Percentiles rank a stretch among this genome's conserved stretches.
These are phyloP conservation scores for Crithidia expoeki DNA, from an alignment of 208 protist species.

Conservation along the genomic window DNA sequence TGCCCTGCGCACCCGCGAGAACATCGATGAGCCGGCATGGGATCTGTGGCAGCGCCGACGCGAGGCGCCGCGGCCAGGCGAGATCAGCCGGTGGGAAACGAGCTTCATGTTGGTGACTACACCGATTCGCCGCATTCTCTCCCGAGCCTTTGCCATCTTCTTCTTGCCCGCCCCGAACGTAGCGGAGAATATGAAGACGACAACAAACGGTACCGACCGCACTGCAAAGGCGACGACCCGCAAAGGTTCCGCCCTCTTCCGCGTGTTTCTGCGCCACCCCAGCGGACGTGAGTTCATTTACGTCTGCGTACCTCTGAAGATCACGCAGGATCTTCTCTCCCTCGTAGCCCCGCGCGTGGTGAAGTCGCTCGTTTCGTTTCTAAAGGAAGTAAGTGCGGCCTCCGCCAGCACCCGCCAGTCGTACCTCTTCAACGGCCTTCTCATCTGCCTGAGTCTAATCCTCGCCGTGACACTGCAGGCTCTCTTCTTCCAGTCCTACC, in stretches of 20 bases:
- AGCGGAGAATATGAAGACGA: background rate
- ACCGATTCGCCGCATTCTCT: slow-evolving; percentile 42
- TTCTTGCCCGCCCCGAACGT: slow-evolving; percentile 37
- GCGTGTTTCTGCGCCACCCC: slow-evolving; percentile 63
- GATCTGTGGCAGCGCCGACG: slow-evolving; percentile 46
- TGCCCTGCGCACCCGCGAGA: slow-evolving; percentile 39
- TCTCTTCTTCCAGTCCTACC: slow-evolving; percentile 72
- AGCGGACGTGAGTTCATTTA: slow-evolving; percentile 65
- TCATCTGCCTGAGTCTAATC: slow-evolving; percentile 52
- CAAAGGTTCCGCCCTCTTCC: slow-evolving; percentile 46
- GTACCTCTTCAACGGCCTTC: slow-evolving; percentile 44
- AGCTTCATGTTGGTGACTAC: slow-evolving; percentile 38
- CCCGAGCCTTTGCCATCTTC: slow-evolving; percentile 43
- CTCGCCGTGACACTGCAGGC: slow-evolving; percentile 52
- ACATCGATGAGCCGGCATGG: slow-evolving; percentile 52
- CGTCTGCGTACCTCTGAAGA: slow-evolving; percentile 67
- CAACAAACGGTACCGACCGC: background rate
- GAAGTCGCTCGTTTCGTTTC: slow-evolving; percentile 53
- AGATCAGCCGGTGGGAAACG: slow-evolving; percentile 21
- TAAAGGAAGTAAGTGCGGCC: slow-evolving; percentile 48
- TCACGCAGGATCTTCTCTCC: slow-evolving; percentile 56
- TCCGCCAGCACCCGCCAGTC: slow-evolving; percentile 21
- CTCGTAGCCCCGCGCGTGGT: slow-evolving; percentile 53
- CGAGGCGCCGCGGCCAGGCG: slow-evolving; percentile 20
- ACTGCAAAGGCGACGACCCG: background rate